phyloP scores from a whole-genome alignment of 805 yeast genomes.

The Babjeviella inositovora region DNA sequence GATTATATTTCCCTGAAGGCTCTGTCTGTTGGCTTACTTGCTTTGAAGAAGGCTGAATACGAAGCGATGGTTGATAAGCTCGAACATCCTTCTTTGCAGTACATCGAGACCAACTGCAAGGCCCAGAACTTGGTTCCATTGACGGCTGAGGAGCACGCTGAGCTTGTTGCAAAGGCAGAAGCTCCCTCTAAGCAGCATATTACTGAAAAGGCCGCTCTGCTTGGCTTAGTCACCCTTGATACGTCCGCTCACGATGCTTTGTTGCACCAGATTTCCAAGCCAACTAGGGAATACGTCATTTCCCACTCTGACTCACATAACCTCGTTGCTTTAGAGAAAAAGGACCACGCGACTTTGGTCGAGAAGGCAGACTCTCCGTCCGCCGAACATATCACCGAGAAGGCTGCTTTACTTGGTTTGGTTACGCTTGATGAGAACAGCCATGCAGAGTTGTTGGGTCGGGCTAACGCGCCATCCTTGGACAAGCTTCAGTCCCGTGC shows the following conservation, averaged over 20 bases:
- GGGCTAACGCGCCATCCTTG: too few relatives aligned
- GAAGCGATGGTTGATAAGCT: slow-evolving; percentile 2
- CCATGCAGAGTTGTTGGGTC: too few relatives aligned
- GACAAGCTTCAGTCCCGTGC: slow-evolving; percentile 3
- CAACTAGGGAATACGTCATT: slow-evolving; percentile 12
- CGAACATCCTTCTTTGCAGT: slow-evolving; percentile 3
- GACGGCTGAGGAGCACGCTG: slow-evolving; percentile 2
- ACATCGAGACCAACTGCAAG: slow-evolving; percentile 4
- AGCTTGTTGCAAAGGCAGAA: slow-evolving; percentile 4
- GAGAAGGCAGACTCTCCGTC: slow-evolving; percentile 3
- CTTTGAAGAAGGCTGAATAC: slow-evolving; percentile 2
- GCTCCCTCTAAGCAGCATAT: slow-evolving; percentile 5
- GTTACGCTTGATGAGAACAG: too few relatives aligned
- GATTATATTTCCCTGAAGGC: slow-evolving; percentile 2
- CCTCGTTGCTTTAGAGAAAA: slow-evolving; percentile 8
- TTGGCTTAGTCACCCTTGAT: too few relatives aligned
- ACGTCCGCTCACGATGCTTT: slow-evolving; percentile 2
- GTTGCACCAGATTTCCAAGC: too few relatives aligned
- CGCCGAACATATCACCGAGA: slow-evolving; percentile 1
- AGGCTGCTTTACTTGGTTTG: slow-evolving; percentile 1
- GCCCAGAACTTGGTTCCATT: slow-evolving; percentile 2
- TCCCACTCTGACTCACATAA: slow-evolving; percentile 11
- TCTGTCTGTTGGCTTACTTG: too few relatives aligned
- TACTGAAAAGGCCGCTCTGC: slow-evolving; percentile 4
- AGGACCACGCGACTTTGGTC: slow-evolving; percentile 6